Base-by-base conservation (phyloP, 2,329 filamentous ascomycete genomes). In the Exophiala alcalophila region DNA sequence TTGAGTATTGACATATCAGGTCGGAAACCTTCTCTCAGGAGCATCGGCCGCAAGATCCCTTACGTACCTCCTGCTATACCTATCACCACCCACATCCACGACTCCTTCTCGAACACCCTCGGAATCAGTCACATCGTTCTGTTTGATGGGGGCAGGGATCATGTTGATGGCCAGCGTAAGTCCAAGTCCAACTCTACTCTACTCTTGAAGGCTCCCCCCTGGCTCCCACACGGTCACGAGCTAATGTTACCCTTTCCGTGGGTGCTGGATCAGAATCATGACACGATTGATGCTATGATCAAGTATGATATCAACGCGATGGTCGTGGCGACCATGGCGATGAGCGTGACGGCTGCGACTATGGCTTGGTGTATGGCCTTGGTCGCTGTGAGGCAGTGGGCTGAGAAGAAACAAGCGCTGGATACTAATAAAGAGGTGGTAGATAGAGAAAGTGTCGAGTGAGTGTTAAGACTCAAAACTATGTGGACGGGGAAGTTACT, bases 241-340 rank as follows among this genome's bases (percentile, higher is more conserved):
- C 21, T 30, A 11, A 30, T 29, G 16, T 10, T 16, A n/a, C n/a
- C n/a, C n/a, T n/a, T n/a, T n/a, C n/a, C n/a, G n/a, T n/a, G n/a
- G 11, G 6, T n/a, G 24, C 11, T 2, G 21, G 20, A 38, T 31
- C 49, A 81, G 76, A 81, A 82, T 49, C 73, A 75, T 40, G 84
- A 89, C 55, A 85, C 79, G 0, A 74, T 91, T 7, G 62, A 68
- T 7, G 80, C 78, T 16, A 83, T 91, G 67, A 79, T 85, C 44
- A 71, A 76, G 39, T 80, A 86, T 58, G 64, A 78, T 4, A 67
- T 90, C 5, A 83, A 90, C 57, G 83, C 83, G 48, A 91, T 90
- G 86, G 86, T 90, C 61, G 76, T 86, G 50, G 90, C 89, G 63
- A 90, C 84, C 0, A 74, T 91, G 19, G 83, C 82, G 4, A 83